Conservation (phyloP, 495 filamentous ascomycete genomes). For the Letharia lupina region DNA sequence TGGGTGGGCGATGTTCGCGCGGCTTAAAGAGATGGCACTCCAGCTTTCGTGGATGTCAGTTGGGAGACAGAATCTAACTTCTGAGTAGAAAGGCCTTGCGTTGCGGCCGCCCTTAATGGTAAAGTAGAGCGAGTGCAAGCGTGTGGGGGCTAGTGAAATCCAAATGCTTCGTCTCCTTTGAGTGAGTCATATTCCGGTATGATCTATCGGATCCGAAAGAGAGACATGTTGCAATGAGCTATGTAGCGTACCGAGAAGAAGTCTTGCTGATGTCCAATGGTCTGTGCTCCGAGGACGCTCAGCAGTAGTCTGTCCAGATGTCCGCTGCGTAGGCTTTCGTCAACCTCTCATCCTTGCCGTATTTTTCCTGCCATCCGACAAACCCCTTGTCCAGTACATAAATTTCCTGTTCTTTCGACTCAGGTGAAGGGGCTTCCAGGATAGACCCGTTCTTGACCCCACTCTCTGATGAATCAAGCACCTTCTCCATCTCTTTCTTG, state of each 20-base stretch:
- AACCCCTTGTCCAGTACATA: constrained; percentile 81
- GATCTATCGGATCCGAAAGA: not conserved
- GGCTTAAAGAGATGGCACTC: not conserved
- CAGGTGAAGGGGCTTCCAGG: constrained; percentile 21
- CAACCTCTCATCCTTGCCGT: constrained; percentile 66
- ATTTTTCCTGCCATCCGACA: constrained; percentile 84
- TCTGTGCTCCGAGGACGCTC: not conserved
- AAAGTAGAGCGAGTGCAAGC: not conserved
- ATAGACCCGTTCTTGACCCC: constrained; percentile 15
- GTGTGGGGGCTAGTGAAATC: not conserved
- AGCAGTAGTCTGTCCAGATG: constrained; percentile 63
- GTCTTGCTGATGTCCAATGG: not conserved
- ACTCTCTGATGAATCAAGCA: not conserved
- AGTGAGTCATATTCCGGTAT: not conserved
- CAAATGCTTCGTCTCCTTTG: not conserved
- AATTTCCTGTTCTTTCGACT: constrained; percentile 55
- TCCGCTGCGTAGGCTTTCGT: constrained; percentile 82
- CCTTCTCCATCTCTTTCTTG: constrained; percentile 8
- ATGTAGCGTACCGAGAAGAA: not conserved
- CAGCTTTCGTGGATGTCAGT: not conserved
- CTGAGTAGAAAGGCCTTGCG: not conserved
- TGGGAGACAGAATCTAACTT: too few relatives aligned
- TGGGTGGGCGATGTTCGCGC: not conserved
- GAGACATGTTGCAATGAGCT: not conserved
- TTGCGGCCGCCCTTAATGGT: not conserved